These are phyloP conservation scores for Arxiozyma slooffiae DNA, from an alignment of 1,139 yeast genomes.

Conservation along the genomic window DNA sequence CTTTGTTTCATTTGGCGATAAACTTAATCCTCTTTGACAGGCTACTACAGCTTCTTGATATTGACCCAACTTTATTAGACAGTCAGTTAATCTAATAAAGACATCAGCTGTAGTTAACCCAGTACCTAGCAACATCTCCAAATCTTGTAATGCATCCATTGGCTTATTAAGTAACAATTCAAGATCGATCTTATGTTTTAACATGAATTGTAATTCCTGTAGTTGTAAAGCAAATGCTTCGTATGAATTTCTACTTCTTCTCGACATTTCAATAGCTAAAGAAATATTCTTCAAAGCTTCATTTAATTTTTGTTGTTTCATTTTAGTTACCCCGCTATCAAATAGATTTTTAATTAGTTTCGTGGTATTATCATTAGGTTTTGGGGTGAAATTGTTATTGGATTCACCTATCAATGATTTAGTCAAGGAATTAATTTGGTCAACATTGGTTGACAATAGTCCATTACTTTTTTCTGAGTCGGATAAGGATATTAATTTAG, in stretches of 20 bases:
- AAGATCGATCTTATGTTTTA: conserved; percentile 79
- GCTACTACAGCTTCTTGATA: conserved; percentile 64
- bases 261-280: conserved; percentile 72
- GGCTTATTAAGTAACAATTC: conserved; percentile 54
- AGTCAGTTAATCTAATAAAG: conserved; percentile 72
- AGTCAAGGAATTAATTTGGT: conserved; percentile 55
- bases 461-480: conserved; percentile 26
- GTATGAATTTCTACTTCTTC: conserved; percentile 66
- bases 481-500: conserved; percentile 13
- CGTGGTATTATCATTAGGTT: conserved; percentile 54
- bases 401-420: conserved; percentile 46
- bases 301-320: conserved; percentile 49
- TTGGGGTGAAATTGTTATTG: conserved; percentile 51
- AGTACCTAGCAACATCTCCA: conserved; percentile 63
- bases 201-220: conserved; percentile 62
- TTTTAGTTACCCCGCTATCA: conserved; percentile 57
- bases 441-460: conserved; percentile 41
- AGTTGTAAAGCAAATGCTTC: conserved; percentile 74
- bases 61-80: conserved; percentile 59
- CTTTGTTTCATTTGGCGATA: conserved; percentile 47
- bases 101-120: conserved; percentile 61
- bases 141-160: conserved; percentile 70
- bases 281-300: conserved; percentile 70
- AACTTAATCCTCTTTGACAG: conserved; percentile 66
- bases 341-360: conserved; percentile 64